phyloP scores from a whole-genome alignment of 1,139 yeast genomes.

The Hanseniaspora gamundiae region DNA sequence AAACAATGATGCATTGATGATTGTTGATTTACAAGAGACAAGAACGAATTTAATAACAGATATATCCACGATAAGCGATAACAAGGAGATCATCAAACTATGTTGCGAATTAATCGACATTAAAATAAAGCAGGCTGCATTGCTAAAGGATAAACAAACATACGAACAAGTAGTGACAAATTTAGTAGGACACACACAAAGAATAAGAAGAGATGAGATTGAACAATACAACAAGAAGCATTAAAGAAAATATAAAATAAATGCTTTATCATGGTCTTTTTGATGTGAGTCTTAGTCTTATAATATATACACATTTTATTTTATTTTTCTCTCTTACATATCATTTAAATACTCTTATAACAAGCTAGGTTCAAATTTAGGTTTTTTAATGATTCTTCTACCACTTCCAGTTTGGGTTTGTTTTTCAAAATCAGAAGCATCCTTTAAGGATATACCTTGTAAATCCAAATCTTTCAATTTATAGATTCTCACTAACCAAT shows the following conservation, averaged over 20 bases:
- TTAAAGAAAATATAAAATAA: conserved; percentile 9
- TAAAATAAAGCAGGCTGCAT: conserved; percentile 11
- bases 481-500: conserved; percentile 93
- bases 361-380: conserved; percentile 38
- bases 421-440: conserved; percentile 37
- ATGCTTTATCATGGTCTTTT: not conserved
- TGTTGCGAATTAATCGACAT: conserved; percentile 8
- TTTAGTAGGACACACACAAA: conserved; percentile 24
- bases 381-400: conserved; percentile 42
- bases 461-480: conserved; percentile 84
- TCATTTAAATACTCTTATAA: too few relatives aligned
- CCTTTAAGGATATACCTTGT: conserved; percentile 61
- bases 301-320: not conserved
- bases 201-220: conserved; percentile 22
- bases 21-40: conserved; percentile 4
- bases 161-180: conserved; percentile 23
- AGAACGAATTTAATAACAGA: conserved; percentile 1
- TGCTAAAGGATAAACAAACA: conserved; percentile 19
- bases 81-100: conserved; percentile 18
- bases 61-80: conserved; percentile 9
- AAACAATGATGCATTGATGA: conserved; percentile 11
- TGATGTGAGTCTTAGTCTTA: not conserved
- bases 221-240: conserved; percentile 20
- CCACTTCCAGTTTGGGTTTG: conserved; percentile 25
- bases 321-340: too few relatives aligned